These are phyloP conservation scores for Phytophthora constricta DNA, from an alignment of 352 stramenopile genomes.

Conservation along the genomic window DNA sequence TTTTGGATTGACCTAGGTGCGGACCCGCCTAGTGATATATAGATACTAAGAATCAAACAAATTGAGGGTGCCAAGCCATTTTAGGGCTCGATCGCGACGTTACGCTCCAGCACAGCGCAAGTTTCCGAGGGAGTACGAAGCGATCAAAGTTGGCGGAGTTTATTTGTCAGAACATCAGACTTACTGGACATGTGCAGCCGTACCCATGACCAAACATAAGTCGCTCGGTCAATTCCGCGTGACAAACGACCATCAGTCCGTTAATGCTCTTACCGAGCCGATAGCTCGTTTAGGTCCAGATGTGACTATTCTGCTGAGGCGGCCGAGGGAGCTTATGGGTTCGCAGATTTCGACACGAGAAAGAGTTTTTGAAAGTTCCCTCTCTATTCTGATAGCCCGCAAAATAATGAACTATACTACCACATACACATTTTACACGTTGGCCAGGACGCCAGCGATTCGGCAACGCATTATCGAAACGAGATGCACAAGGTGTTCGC, in stretches of 20 bases:
- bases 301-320: background rate
- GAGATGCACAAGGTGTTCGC: constrained; percentile 19
- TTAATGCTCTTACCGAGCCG: constrained; percentile 18
- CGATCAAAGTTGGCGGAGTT: constrained; percentile 22
- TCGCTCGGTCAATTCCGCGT: constrained; percentile 28
- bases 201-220: constrained; percentile 22
- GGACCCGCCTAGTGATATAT: constrained; percentile 23
- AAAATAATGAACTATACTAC: constrained; percentile 34
- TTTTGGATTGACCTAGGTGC: constrained; percentile 22
- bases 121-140: constrained; percentile 19
- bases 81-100: constrained; percentile 5
- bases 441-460: constrained; percentile 13
- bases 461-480: constrained; percentile 15
- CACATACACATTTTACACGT: constrained; percentile 30
- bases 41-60: constrained; percentile 18
- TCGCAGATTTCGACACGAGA: constrained; percentile 29
- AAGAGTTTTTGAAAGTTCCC: constrained; percentile 37
- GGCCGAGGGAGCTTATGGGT: background rate
- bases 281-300: constrained; percentile 24
- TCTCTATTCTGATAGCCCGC: constrained; percentile 23
- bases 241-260: constrained; percentile 33
- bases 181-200: constrained; percentile 27
- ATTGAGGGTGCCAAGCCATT: constrained; percentile 12
- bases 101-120: constrained; percentile 25
- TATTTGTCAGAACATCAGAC: constrained; percentile 19